Base-by-base conservation (phyloP, 768 basidiomycete genomes). In the Strobilomyces dryophilus region DNA sequence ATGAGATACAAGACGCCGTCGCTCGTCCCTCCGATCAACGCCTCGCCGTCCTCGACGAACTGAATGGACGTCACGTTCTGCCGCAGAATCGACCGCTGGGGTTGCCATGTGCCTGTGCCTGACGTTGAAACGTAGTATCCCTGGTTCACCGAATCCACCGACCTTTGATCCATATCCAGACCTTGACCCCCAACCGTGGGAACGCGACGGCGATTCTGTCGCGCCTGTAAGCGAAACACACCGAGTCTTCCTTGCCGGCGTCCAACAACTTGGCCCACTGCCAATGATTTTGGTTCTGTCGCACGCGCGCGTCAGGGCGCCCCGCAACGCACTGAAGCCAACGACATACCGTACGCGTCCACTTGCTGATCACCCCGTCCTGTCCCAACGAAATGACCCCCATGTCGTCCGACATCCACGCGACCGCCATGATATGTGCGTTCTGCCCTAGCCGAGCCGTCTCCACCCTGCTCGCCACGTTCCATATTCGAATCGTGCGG, bases 101-200 rank as follows among this genome's bases (percentile, higher is more conserved):
- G 67, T 54, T 80, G 77, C 87, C 85, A 87, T 24, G 76, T 76
- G 14, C 81, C 85, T 86, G 29, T 49, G 15, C 17, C 36, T 37
- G 51, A 9, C 12, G 45, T 41, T 59, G 45, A 59, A 39, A 18
- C 36, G 20, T 18, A 42, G 49, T 12, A 37, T 34, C 40, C 14
- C n/a, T 27, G 1, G 10, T 18, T 26, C 31, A 40, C 9, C 21
- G 14, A 37, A 20, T 11, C 8, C 32, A 31, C 67, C 27, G 40
- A 84, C 84, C 83, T 70, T 79, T 79, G 43, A 69, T 71, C 76
- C 76, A 79, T 53, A 80, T 64, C 84, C 84, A 86, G n/a, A 85
- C 74, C 54, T 80, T 83, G 39, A 86, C 82, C 3, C 82, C 83
- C 39, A 69, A 58, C n/a, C 71, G 68, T 32, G 82, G 81, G 52